Evolutionary conservation across 768 basidiomycete species (phyloP).

Genomic region (Russula ochroleuca): DNA sequence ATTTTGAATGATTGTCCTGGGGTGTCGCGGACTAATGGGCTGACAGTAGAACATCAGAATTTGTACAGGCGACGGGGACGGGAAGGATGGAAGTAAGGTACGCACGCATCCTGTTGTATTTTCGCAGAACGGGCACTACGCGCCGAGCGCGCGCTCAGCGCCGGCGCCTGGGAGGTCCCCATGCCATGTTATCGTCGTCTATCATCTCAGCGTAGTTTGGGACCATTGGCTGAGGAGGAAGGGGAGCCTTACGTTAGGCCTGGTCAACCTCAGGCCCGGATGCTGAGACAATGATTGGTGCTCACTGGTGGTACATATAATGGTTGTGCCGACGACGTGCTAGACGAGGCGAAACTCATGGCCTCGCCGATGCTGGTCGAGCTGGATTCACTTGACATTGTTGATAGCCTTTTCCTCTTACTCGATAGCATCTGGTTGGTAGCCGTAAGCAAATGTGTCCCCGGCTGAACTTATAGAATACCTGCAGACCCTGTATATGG

Average conservation of each 20-base stretch:
- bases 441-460: neutral
- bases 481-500: neutral
- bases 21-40: neutral
- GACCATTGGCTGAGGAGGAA: neutral
- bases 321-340: neutral
- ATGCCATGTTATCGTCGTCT: constrained; percentile 35
- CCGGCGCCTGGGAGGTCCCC: constrained; percentile 30
- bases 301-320: constrained; percentile 5
- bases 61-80: neutral
- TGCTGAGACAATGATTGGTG: neutral
- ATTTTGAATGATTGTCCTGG: neutral
- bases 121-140: neutral
- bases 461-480: neutral
- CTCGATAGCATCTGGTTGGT: neutral
- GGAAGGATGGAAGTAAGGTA: neutral
- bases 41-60: neutral
- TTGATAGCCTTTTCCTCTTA: neutral
- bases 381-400: neutral
- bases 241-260: neutral
- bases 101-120: neutral
- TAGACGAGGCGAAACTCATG: neutral
- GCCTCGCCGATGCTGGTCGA: neutral
- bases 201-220: constrained; percentile 26
- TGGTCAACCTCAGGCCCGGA: neutral
- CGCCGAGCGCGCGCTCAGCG: constrained; percentile 11